Evolutionary conservation across 1,284 basidiomycete genomes (phyloP).

Genomic region (Gymnopus androsaceus): DNA sequence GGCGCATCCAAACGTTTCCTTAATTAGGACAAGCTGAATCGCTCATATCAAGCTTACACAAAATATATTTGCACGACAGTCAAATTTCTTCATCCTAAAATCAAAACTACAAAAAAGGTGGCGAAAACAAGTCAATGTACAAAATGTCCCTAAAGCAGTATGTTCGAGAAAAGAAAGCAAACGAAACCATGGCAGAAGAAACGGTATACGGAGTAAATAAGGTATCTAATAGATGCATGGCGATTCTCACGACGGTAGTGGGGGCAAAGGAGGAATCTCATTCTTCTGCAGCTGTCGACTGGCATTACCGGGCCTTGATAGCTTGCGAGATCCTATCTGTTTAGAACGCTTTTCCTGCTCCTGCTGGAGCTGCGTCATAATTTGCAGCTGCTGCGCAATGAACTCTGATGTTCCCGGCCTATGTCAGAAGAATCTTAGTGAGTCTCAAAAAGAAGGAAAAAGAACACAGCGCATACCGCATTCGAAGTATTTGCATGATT

Average conservation of each 20-base stretch:
- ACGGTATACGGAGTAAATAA: constrained; percentile 13
- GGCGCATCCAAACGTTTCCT: no score
- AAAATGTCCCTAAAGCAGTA: not conserved
- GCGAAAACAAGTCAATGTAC: not conserved
- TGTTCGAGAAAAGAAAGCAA: not conserved
- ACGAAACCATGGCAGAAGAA: not conserved
- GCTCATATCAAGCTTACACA: no score
- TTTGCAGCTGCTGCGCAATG: constrained; percentile 84
- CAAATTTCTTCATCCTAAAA: no score
- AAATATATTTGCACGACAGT: no score
- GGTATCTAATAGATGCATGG: constrained; percentile 14
- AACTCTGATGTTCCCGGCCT: constrained; percentile 87
- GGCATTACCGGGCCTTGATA: constrained; percentile 41
- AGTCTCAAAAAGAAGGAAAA: constrained; percentile 1
- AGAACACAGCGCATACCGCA: constrained; percentile 70
- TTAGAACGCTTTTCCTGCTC: constrained; percentile 70
- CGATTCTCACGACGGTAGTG: constrained; percentile 27
- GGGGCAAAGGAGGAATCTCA: constrained; percentile 30
- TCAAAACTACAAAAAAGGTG: not conserved
- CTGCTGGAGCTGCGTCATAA: constrained; percentile 72
- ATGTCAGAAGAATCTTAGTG: constrained; percentile 14
- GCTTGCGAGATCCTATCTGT: constrained; percentile 55
- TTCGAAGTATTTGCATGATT: constrained; percentile 91
- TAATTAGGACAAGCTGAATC: no score
- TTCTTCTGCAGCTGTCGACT: constrained; percentile 15